Conservation (phyloP, 2,329 filamentous ascomycete genomes). For the Sclerotinia subarctica region DNA sequence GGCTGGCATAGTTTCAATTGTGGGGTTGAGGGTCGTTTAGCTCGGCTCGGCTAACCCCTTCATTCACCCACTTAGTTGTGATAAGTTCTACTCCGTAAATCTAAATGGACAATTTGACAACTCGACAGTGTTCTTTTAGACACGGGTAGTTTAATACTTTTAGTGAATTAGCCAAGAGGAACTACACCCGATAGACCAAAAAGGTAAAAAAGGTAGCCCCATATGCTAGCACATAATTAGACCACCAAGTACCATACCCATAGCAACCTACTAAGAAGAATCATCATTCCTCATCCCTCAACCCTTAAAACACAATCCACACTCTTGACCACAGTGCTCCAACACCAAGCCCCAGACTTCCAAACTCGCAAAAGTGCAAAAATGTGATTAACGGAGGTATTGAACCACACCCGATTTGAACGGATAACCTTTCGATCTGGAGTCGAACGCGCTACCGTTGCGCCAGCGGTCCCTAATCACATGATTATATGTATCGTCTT, state of each 20-base stretch:
- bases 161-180: neutral
- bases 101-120: neutral
- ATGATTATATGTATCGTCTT: too few species aligned
- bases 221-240: neutral
- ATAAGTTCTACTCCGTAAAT: too few species aligned
- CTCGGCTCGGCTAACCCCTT: conserved; percentile 6
- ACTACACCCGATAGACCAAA: neutral
- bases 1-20: neutral
- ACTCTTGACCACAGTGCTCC: too few species aligned
- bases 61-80: neutral
- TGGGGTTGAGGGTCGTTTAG: neutral
- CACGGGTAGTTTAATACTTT: neutral
- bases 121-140: too few species aligned
- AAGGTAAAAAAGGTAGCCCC: too few species aligned
- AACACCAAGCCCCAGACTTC: neutral
- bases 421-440: conserved; percentile 38
- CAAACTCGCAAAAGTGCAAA: neutral
- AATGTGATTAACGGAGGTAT: conserved; percentile 8
- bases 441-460: conserved; percentile 34
- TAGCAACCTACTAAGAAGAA: neutral
- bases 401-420: conserved; percentile 37
- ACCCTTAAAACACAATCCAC: neutral
- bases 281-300: neutral
- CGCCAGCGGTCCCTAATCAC: conserved; percentile 22
- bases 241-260: neutral